Base-by-base conservation (phyloP, 345 rosid species). In the Arabis alpina region DNA sequence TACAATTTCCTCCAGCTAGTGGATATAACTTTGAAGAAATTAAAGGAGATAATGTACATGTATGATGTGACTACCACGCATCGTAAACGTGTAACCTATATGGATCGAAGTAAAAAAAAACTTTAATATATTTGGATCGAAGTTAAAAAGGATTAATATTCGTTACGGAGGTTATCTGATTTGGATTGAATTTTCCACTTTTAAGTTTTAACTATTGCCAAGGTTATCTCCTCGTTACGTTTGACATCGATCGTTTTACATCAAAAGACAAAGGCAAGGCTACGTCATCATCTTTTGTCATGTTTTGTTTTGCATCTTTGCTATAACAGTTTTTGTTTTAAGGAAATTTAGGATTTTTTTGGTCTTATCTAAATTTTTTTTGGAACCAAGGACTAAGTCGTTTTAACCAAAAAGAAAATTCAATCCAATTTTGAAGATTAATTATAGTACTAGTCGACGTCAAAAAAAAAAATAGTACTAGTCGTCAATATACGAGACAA, bases 11-110 rank as follows among this genome's bases (percentile, higher is more conserved):
- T 3, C 28, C 6, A 58, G 7, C 50, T 10, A 48, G 66, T 27
- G 50, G 51, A 32, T 28, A 45, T 69, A 36, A 4, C 47, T 48
- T 8, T 39, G 2, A 25, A 45, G 30, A 54, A 13, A 8, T 34
- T 24, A 1, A 8, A 42, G 13, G 49, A 72, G 64, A 54, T 52
- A 37, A 42, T 53, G 60, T 59, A 13, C 15, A 61, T 13, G 39
- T 5, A 11, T 39, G 64, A 63, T 55, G 56, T 34, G 70, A 47
- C 56, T 34, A 51, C 76, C 76, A 72, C 57, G 70, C 7, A 63
- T 24, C 12, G 5, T 15, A 54, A 70, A 72, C 70, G 57, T 54
- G 76, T 54, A 57, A 12, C 48, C 56, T 19, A 19, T 19, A 19
- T 19, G 23, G 23, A 19, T 19, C 23, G 23, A 19, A 19, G 23